These are phyloP conservation scores for Linderniella brevidens DNA, from an alignment of 257 asterid species.

Conservation along the genomic window DNA sequence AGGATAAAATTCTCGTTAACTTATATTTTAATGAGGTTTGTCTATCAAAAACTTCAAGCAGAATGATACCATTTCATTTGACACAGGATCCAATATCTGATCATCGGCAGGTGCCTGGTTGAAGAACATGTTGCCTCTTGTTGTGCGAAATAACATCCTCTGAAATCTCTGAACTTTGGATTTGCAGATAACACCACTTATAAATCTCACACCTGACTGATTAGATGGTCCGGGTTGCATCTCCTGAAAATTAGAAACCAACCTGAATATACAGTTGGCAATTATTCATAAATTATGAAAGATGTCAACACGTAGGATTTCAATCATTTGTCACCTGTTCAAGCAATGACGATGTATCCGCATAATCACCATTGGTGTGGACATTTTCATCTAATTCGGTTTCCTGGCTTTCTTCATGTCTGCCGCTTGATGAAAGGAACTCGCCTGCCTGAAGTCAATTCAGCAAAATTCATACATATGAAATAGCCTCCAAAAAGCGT, in stretches of 20 bases:
- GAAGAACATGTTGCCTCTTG: slow-evolving; percentile 97
- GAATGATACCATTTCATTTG: slow-evolving; percentile 65
- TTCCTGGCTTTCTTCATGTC: slow-evolving; percentile 40
- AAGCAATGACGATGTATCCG: slow-evolving; percentile 57
- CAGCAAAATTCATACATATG: not conserved
- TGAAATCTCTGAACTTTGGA: slow-evolving; percentile 66
- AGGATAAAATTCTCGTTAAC: not conserved
- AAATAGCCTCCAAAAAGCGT: not conserved
- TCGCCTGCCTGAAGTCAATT: slow-evolving; percentile 63
- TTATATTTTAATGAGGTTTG: too few relatives aligned
- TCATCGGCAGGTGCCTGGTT: slow-evolving; percentile 73
- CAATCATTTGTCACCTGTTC: slow-evolving; percentile 49
- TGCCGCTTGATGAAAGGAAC: slow-evolving; percentile 65
- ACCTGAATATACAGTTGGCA: slow-evolving; percentile 14
- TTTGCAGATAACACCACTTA: slow-evolving; percentile 82
- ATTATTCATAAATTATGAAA: slow-evolving; percentile 9
- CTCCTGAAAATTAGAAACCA: slow-evolving; percentile 45
- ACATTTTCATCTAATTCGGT: slow-evolving; percentile 70
- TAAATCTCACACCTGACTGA: slow-evolving; percentile 88
- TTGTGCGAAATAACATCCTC: slow-evolving; percentile 95
- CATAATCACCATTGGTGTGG: slow-evolving; percentile 23
- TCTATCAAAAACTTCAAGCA: not conserved
- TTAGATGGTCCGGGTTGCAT: slow-evolving; percentile 57
- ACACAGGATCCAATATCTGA: slow-evolving; percentile 60
- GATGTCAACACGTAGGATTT: slow-evolving; percentile 8